Base-by-base conservation (phyloP, 176 grass and related monocot species). In the Calamus simplicifolius region DNA sequence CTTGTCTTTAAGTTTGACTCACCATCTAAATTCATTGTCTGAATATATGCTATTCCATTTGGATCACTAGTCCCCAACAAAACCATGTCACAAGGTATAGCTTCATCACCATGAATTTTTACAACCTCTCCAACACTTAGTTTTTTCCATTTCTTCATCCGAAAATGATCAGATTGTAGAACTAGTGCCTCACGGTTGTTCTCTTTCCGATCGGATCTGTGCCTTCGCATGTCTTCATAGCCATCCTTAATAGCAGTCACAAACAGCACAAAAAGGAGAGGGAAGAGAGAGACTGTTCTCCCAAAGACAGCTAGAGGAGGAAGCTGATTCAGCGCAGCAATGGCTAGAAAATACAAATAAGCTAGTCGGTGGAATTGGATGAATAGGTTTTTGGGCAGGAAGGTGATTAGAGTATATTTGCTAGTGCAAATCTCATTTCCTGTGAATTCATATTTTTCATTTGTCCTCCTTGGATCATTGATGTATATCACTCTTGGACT, bases 201-300 rank as follows among this genome's bases (percentile, higher is more conserved):
- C 48, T 98, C 94, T 59, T 98, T 98, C 57, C 73, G 88, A 61
- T 98, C 94, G 58, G 94, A 98, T 63, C 88, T 88, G 70, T 98
- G 87, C 29, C 94, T 76, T 49, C 94, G 78, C 94, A 88, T 93
- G 51, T 98, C 94, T 83, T 98, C 94, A 64, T 98, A 98, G 17
- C 94, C 94, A 76, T 98, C 94, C 75, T 98, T 98, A 69, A 98
- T 92, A 68, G 94, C 94, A 78, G 94, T 98, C 67, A 98, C 88
- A 73, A 98, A 72, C 31, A 98, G 78, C 58, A 98, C 94, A 71
- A 98, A 98, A 23, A 98, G 79, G 5, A 98, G 85, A 3, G 94
- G 94, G 48, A 98, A 98, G 56, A 98, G 79, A 56, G 94, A 98
- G 49, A 87, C 94, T 19, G 94, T 98, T 64, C 94, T 87, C 63